phyloP scores from a whole-genome alignment of 352 stramenopile genomes.

The Phytophthora idaei region DNA sequence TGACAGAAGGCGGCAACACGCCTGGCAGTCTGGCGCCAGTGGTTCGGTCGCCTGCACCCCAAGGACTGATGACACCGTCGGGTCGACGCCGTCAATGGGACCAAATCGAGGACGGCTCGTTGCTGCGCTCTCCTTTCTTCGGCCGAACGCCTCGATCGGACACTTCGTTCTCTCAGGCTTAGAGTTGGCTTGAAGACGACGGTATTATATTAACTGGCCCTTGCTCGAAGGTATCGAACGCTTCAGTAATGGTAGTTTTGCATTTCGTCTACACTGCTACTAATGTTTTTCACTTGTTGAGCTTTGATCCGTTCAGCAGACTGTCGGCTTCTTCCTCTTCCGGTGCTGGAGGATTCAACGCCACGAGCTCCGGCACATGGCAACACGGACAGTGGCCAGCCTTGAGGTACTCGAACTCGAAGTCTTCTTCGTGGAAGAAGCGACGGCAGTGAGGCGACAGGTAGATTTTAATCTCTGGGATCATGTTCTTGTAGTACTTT shows the following conservation, averaged over 20 bases:
- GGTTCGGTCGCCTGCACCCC: constrained; percentile 56
- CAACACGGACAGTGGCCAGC: constrained; percentile 90
- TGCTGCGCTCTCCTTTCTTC: constrained; percentile 38
- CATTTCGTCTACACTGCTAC: neutral
- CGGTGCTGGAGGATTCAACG: constrained; percentile 24
- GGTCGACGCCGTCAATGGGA: constrained; percentile 62
- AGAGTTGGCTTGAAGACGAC: constrained; percentile 27
- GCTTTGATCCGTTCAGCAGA: constrained; percentile 23
- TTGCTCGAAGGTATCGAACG: constrained; percentile 13
- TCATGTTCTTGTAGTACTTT: constrained; percentile 94
- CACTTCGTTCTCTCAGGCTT: constrained; percentile 29
- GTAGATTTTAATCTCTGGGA: constrained; percentile 90
- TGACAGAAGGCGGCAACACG: constrained; percentile 61
- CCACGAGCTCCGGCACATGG: constrained; percentile 60
- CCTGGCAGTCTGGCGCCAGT: constrained; percentile 49
- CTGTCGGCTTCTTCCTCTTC: constrained; percentile 25
- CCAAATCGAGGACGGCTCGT: constrained; percentile 49
- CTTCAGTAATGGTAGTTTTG: constrained; percentile 30
- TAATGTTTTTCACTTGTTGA: constrained; percentile 32
- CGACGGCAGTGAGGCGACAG: constrained; percentile 89
- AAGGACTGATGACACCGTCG: constrained; percentile 56
- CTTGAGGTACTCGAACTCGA: constrained; percentile 94
- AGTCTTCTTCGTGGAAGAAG: constrained; percentile 96
- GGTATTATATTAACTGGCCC: constrained; percentile 27
- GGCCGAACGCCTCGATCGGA: constrained; percentile 29